Conservation (phyloP, 768 basidiomycete genomes). For the Mycena albidolilacea region DNA sequence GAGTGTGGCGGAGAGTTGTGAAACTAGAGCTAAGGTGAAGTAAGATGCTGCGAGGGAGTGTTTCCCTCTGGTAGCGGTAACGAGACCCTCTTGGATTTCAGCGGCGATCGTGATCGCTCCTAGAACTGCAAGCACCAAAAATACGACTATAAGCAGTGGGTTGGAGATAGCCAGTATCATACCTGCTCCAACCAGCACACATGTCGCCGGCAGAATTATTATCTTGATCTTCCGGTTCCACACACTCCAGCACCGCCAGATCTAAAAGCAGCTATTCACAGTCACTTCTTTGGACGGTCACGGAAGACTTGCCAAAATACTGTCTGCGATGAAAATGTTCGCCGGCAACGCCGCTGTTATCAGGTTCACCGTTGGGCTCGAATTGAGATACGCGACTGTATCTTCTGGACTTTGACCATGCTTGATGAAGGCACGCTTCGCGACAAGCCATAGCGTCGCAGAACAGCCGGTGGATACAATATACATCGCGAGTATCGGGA, state of each 20-base stretch:
- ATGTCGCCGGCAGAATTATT: neutral
- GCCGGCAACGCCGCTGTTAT: neutral
- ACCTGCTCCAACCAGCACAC: neutral
- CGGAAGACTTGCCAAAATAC: constrained; percentile 1
- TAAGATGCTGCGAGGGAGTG: neutral
- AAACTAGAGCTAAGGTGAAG: neutral
- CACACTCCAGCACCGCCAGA: constrained; percentile 5
- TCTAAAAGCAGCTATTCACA: neutral
- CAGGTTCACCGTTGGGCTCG: neutral
- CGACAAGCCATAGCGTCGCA: neutral
- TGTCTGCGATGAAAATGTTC: neutral
- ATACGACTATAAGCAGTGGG: neutral
- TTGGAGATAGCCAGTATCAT: neutral
- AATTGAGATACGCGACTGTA: constrained; percentile 1
- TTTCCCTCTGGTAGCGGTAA: neutral
- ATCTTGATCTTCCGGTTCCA: constrained; percentile 5
- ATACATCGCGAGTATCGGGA: constrained; percentile 3
- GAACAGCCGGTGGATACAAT: neutral
- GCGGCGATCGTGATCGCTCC: neutral
- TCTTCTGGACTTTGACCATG: neutral
- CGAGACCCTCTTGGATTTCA: neutral
- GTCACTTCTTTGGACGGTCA: neutral
- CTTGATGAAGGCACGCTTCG: neutral
- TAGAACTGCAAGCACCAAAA: neutral
- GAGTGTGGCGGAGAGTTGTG: constrained; percentile 3